Conservation (phyloP, 176 grass and related monocot genomes). For the Cenchrus purpureus region DNA sequence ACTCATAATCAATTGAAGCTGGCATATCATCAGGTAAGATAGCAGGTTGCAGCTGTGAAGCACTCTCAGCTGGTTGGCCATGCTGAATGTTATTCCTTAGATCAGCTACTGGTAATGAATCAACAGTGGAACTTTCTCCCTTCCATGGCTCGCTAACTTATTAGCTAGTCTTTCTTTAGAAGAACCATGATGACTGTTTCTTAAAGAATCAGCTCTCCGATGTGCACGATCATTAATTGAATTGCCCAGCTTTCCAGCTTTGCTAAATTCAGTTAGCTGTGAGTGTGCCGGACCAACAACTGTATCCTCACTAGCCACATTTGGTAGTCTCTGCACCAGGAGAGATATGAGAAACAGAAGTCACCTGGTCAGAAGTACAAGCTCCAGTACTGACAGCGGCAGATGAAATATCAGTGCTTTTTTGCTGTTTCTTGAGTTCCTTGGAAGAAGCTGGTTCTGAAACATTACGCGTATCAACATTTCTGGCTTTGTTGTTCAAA, state of each 20-base stretch:
- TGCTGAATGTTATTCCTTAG: slow-evolving; percentile 43
- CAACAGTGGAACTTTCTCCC: slow-evolving; percentile 38
- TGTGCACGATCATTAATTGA: slow-evolving; percentile 37
- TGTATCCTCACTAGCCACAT: slow-evolving; percentile 17
- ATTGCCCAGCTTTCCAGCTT: slow-evolving; percentile 43
- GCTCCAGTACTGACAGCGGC: slow-evolving; percentile 13
- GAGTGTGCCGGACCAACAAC: slow-evolving; percentile 41
- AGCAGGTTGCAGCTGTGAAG: slow-evolving; percentile 33
- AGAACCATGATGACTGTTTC: slow-evolving; percentile 46
- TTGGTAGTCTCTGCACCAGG: slow-evolving; percentile 20
- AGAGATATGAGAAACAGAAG: slow-evolving; percentile 40
- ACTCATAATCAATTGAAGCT: slow-evolving; percentile 59
- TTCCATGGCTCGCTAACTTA: slow-evolving; percentile 36
- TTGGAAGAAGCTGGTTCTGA: slow-evolving; percentile 44
- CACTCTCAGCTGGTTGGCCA: slow-evolving; percentile 30
- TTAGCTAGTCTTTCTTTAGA: slow-evolving; percentile 41
- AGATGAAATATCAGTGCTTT: slow-evolving; percentile 35
- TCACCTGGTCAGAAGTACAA: slow-evolving; percentile 28
- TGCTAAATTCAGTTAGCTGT: slow-evolving; percentile 40
- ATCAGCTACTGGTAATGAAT: slow-evolving; percentile 32
- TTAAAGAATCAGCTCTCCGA: slow-evolving; percentile 45
- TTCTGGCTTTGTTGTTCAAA: slow-evolving; percentile 87
- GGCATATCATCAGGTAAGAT: slow-evolving; percentile 34
- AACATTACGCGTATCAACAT: slow-evolving; percentile 54
- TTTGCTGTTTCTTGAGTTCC: slow-evolving; percentile 56